Conservation (phyloP, 1,284 basidiomycete species). For the Cutaneotrichosporon arboriforme region DNA sequence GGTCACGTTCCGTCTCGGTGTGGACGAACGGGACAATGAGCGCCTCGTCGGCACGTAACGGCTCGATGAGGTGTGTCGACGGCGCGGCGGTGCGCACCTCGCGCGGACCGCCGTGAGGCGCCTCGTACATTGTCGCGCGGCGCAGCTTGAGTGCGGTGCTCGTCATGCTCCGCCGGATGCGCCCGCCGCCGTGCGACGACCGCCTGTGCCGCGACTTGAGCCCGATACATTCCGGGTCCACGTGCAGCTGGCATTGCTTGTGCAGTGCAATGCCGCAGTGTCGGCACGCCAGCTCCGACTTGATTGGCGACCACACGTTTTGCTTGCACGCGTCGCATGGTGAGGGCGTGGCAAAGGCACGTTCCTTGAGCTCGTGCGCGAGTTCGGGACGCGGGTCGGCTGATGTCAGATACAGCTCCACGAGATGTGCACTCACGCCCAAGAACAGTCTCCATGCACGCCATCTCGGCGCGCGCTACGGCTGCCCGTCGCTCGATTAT, state of each 20-base stretch:
- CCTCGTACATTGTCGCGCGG: conserved; percentile 8
- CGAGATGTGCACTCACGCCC: conserved; percentile 12
- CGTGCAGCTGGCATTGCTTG: conserved; percentile 16
- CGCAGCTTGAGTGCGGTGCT: conserved; percentile 7
- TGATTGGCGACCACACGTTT: conserved; percentile 16
- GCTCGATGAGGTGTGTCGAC: conserved; percentile 4
- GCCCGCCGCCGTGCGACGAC: neutral
- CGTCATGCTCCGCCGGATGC: conserved; percentile 12
- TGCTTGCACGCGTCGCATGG: conserved; percentile 19
- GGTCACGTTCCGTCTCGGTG: conserved; percentile 6
- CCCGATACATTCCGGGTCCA: conserved; percentile 17
- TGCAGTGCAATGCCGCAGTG: conserved; percentile 21
- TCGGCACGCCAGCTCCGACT: conserved; percentile 14
- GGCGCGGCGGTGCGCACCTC: conserved; percentile 1
- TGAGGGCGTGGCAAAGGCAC: conserved; percentile 13
- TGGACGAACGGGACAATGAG: conserved; percentile 19
- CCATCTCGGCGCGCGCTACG: conserved; percentile 17
- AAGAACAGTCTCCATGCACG: conserved; percentile 16
- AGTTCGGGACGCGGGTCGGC: conserved; percentile 15
- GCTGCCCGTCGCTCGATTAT: conserved; percentile 14
- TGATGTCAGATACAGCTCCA: neutral
- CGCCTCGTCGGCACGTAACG: conserved; percentile 19
- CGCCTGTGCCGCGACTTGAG: conserved; percentile 10
- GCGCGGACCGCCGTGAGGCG: conserved; percentile 13
- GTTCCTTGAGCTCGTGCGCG: conserved; percentile 22